Conservation (phyloP, 2,329 filamentous ascomycete genomes). For the Fusarium sp. region DNA sequence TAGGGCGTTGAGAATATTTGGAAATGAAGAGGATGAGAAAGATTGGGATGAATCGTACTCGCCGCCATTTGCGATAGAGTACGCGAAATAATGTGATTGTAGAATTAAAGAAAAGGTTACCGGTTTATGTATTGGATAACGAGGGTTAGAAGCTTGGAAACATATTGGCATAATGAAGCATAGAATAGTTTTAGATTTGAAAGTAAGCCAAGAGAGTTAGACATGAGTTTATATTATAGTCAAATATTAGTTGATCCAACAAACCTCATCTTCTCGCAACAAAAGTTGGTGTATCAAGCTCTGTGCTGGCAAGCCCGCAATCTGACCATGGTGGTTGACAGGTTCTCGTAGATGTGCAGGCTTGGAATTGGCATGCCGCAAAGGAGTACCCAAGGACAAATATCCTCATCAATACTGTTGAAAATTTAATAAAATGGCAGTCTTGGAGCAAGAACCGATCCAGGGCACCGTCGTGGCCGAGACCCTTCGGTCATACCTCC, state of each 20-base stretch:
- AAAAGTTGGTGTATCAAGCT: background rate
- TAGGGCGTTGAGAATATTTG: conserved; percentile 63
- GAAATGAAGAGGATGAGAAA: conserved; percentile 54
- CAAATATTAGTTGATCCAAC: background rate
- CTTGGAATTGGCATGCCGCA: background rate
- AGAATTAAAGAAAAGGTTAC: background rate
- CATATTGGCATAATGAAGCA: conserved; percentile 12
- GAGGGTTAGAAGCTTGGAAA: background rate
- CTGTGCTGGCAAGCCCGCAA: background rate
- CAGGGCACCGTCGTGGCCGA: background rate
- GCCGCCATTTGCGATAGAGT: conserved; percentile 58
- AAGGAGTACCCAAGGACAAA: background rate
- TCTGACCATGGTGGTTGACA: background rate
- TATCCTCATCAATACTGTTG: background rate
- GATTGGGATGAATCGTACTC: conserved; percentile 62
- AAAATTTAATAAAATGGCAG: background rate
- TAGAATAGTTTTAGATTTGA: conserved; percentile 17
- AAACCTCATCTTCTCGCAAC: too few relatives aligned
- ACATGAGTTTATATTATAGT: background rate
- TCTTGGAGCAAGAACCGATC: background rate
- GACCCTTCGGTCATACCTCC: conserved; percentile 2
- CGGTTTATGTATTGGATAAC: background rate
- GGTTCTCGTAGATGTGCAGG: background rate
- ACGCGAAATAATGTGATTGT: conserved; percentile 39
- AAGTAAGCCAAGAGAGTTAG: background rate